Base-by-base conservation (phyloP, 371 early-diverging fungal genomes). In the Cokeromyces recurvatus region DNA sequence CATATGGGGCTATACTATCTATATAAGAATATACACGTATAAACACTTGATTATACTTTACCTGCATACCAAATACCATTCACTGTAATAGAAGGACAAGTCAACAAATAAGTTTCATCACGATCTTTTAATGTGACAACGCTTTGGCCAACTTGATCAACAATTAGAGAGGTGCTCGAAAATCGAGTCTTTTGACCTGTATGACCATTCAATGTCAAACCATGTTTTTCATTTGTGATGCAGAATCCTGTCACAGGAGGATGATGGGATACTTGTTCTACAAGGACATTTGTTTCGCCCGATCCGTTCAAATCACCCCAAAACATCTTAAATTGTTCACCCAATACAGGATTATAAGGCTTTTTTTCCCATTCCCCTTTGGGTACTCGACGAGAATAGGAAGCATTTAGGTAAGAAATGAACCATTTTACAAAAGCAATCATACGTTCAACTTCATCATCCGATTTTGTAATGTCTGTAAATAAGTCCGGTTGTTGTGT, bases 281-380 rank as follows among this genome's bases (percentile, higher is more conserved):
- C 78, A 7, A 75, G 49, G 31, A 87, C 74, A 50, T 68, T 57
- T 9, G 83, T 82, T 22, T 77, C 78, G 9, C 85, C 83, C 35
- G 61, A 59, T 2, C 66, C 81, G 32, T 89, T 81, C 12, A 95
- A 75, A 43, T 77, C 71, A 15, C 74, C 65, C 88, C 87, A 89
- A n/a, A 58, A 48, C 45, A 81, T 83, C 51, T 82, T 64, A 57
- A 74, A 89, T 55, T 87, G 87, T 51, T 90, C 90, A 35, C 90
- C 90, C 17, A 90, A 70, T 11, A 90, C 82, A 17, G 90, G 90
- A 44, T 90, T 90, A 46, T 81, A 90, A 9, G 90, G 90, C 59
- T 90, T 90, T 73, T 89, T 90, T 51, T 89, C 90, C 73, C 73
- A 73, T 49, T 73, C 67, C 8, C 73, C 73, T 37, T 68, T 69